Evolutionary conservation across 768 basidiomycete species (phyloP).

Genomic region (Naganishia randhawae): DNA sequence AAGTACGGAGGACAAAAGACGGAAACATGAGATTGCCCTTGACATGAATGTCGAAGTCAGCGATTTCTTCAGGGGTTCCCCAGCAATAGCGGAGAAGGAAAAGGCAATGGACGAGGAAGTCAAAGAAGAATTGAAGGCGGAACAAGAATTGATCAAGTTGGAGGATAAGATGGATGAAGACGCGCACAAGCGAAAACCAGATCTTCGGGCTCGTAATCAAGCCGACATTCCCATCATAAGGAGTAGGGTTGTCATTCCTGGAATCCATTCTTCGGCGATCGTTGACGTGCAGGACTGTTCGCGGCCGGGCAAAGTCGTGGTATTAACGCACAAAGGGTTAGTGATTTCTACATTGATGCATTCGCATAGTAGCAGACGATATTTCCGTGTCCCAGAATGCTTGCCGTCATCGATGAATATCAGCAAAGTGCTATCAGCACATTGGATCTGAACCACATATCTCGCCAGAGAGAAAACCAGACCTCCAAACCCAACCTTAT

Average conservation of each 20-base stretch:
- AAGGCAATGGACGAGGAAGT: slow-evolving; percentile 22
- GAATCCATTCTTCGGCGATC: background rate
- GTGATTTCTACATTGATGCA: background rate
- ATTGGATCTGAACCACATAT: slow-evolving; percentile 7
- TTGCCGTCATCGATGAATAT: slow-evolving; percentile 8
- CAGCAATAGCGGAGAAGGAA: slow-evolving; percentile 21
- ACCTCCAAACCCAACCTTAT: slow-evolving; percentile 11
- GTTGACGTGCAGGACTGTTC: background rate
- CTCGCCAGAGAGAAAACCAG: slow-evolving; percentile 11
- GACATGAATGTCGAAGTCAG: slow-evolving; percentile 20
- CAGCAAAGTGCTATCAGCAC: background rate
- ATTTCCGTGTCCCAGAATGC: background rate
- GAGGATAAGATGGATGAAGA: slow-evolving; percentile 19
- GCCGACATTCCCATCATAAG: background rate
- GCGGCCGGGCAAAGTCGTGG: slow-evolving; percentile 1
- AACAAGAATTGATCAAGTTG: slow-evolving; percentile 22
- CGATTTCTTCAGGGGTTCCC: slow-evolving; percentile 19
- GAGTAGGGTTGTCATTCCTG: background rate
- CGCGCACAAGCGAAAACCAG: background rate
- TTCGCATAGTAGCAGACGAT: background rate
- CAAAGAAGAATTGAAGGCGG: slow-evolving; percentile 20
- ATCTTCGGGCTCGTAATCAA: background rate
- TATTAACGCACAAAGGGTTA: slow-evolving; percentile 15
- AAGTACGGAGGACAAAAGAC: background rate
- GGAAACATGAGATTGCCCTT: slow-evolving; percentile 3